A percentile compares a stretch with the other conserved stretches of the same genome.
These are phyloP conservation scores for Epichloe glyceriae DNA, from an alignment of 2,329 filamentous ascomycete genomes.

Conservation along the genomic window DNA sequence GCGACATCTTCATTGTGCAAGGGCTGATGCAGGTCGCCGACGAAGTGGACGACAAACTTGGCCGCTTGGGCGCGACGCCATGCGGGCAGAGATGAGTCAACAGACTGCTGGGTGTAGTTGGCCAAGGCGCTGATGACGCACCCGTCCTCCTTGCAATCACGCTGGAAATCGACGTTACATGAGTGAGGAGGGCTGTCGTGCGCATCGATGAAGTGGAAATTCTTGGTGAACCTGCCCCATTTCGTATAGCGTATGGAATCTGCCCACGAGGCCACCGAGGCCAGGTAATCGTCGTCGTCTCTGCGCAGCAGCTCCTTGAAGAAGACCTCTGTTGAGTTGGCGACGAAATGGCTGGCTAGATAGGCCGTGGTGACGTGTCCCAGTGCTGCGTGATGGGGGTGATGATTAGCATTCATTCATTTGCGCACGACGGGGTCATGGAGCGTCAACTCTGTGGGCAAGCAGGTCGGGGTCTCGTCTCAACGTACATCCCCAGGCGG, in stretches of 20 bases:
- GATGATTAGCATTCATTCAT: not conserved
- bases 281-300: slow-evolving; percentile 43
- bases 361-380: slow-evolving; percentile 56
- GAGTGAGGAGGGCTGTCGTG: slow-evolving; percentile 45
- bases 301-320: slow-evolving; percentile 45
- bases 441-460: no score
- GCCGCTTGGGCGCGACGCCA: slow-evolving; percentile 43
- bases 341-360: slow-evolving; percentile 47
- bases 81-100: slow-evolving; percentile 30
- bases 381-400: slow-evolving; percentile 28
- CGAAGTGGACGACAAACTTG: slow-evolving; percentile 56
- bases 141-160: slow-evolving; percentile 49
- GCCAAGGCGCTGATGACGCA: slow-evolving; percentile 48
- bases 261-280: slow-evolving; percentile 53
- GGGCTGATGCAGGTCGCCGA: slow-evolving; percentile 59
- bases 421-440: not conserved
- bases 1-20: slow-evolving; percentile 52
- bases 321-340: slow-evolving; percentile 39
- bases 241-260: slow-evolving; percentile 52
- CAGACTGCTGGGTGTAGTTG: slow-evolving; percentile 45
- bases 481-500: slow-evolving; percentile 30
- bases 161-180: slow-evolving; percentile 44
- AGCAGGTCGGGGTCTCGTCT: not conserved
- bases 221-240: slow-evolving; percentile 47
- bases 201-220: slow-evolving; percentile 58